phyloP scores from a whole-genome alignment of 2,329 filamentous ascomycete species.

The Alternaria gaisen region DNA sequence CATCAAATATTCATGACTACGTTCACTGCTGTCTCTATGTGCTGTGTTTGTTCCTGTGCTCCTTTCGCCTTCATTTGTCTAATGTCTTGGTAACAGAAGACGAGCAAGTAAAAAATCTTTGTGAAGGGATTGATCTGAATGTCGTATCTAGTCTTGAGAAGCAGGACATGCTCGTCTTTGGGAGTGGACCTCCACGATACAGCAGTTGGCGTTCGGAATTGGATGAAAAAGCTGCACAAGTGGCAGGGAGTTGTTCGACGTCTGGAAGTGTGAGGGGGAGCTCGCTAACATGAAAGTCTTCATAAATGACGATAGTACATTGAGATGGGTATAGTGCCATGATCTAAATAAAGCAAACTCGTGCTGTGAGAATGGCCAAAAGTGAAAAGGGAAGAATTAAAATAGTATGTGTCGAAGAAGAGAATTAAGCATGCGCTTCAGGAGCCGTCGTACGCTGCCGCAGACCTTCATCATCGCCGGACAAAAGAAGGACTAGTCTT shows the following conservation, averaged over 20 bases:
- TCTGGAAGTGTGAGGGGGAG: neutral
- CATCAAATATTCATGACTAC: neutral
- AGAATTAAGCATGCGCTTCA: conserved; percentile 4
- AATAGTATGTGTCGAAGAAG: neutral
- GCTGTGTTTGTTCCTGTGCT: neutral
- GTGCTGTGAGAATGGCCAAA: neutral
- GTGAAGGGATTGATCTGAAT: neutral
- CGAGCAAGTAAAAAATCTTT: rapidly evolving
- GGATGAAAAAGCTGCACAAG: neutral
- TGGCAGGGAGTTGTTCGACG: neutral
- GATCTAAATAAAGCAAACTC: conserved; percentile 4
- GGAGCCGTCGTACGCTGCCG: neutral
- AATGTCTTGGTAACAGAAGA: neutral
- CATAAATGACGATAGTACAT: neutral
- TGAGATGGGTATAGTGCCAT: conserved; percentile 22
- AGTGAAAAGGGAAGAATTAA: neutral
- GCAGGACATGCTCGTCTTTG: neutral
- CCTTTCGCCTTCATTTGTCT: neutral
- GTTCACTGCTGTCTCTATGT: neutral
- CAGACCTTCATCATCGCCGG: neutral
- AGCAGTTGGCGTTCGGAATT: neutral
- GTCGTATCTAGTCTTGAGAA: neutral
- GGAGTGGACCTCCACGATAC: neutral
- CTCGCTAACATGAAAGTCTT: neutral
- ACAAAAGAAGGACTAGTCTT: conserved; percentile 27